Percentiles rank a stretch among this genome's conserved stretches.
Conservation (phyloP, 441 rosid species). For the Francoa sonchifolia region DNA sequence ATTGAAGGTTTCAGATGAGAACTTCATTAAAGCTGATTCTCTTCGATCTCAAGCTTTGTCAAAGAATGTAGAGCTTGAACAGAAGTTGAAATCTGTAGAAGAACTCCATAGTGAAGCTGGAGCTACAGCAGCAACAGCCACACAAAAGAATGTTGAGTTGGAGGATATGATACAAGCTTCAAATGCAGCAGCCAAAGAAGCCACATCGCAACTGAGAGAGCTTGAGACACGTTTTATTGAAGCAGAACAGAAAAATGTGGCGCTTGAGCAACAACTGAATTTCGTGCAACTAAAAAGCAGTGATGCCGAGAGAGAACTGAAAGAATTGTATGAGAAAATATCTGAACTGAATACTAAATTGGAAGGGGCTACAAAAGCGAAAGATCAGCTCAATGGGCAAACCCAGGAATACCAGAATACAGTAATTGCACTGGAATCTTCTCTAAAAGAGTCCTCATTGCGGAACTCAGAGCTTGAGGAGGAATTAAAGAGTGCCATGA, state of each 20-base stretch:
- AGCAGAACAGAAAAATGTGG: slow-evolving; percentile 58
- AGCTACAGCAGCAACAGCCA: slow-evolving; percentile 49
- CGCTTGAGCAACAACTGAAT: slow-evolving; percentile 66
- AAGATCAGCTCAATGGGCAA: slow-evolving; percentile 29
- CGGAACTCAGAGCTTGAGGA: slow-evolving; percentile 44
- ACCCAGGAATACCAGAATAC: slow-evolving; percentile 45
- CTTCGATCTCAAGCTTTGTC: slow-evolving; percentile 64
- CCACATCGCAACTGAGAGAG: slow-evolving; percentile 52
- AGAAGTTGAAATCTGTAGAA: slow-evolving; percentile 62
- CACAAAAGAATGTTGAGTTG: slow-evolving; percentile 63
- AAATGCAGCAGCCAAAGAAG: slow-evolving; percentile 50
- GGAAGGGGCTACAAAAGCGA: slow-evolving; percentile 52
- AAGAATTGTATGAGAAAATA: slow-evolving; percentile 44
- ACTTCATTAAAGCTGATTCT: slow-evolving; percentile 47
- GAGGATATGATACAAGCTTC: slow-evolving; percentile 47
- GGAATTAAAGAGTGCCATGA: slow-evolving; percentile 38
- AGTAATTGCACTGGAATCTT: slow-evolving; percentile 40
- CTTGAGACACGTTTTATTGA: slow-evolving; percentile 46
- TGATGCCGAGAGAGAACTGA: slow-evolving; percentile 52
- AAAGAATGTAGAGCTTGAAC: slow-evolving; percentile 56
- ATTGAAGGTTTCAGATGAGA: slow-evolving; percentile 56
- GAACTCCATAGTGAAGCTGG: slow-evolving; percentile 46
- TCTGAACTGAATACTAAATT: slow-evolving; percentile 41
- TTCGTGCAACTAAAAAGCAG: slow-evolving; percentile 37
- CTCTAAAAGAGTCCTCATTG: slow-evolving; percentile 33